These are phyloP conservation scores for Tulasnella sp. DNA, from an alignment of 768 basidiomycete species.

Conservation along the genomic window DNA sequence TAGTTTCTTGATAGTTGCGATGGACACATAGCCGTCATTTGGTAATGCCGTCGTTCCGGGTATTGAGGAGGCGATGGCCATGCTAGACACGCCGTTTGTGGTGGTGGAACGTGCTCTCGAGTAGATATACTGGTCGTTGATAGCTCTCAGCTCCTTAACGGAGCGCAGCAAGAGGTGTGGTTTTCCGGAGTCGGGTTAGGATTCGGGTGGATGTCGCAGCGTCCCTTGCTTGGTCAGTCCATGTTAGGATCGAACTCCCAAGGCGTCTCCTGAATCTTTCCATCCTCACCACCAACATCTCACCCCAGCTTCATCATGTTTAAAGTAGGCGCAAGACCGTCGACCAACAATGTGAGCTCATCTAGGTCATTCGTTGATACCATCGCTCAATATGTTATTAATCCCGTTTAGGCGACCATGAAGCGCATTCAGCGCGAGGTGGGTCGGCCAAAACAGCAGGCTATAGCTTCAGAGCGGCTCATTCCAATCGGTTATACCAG, in stretches of 20 bases:
- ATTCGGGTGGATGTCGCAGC: constrained; percentile 13
- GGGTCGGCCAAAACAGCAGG: neutral
- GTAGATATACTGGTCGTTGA: neutral
- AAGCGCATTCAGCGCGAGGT: constrained; percentile 78
- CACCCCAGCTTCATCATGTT: neutral
- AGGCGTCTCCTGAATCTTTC: neutral
- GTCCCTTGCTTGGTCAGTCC: constrained; percentile 13
- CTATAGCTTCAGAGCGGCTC: constrained; percentile 4
- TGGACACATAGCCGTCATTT: constrained; percentile 19
- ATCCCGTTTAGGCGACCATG: constrained; percentile 43
- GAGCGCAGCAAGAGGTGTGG: neutral
- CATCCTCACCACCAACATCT: constrained; percentile 1
- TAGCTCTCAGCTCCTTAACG: neutral
- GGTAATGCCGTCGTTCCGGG: constrained; percentile 13
- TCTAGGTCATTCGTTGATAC: neutral
- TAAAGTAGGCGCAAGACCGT: constrained; percentile 4
- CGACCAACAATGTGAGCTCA: neutral
- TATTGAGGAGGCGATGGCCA: constrained; percentile 20
- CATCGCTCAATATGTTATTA: neutral
- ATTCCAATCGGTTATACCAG: neutral
- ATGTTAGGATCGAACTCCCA: neutral
- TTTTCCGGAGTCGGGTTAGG: constrained; percentile 10
- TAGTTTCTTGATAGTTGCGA: constrained; percentile 41
- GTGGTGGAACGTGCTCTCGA: neutral
- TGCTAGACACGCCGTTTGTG: neutral